Conservation (phyloP, 2,329 filamentous ascomycete species). For the Ophiostoma ips region DNA sequence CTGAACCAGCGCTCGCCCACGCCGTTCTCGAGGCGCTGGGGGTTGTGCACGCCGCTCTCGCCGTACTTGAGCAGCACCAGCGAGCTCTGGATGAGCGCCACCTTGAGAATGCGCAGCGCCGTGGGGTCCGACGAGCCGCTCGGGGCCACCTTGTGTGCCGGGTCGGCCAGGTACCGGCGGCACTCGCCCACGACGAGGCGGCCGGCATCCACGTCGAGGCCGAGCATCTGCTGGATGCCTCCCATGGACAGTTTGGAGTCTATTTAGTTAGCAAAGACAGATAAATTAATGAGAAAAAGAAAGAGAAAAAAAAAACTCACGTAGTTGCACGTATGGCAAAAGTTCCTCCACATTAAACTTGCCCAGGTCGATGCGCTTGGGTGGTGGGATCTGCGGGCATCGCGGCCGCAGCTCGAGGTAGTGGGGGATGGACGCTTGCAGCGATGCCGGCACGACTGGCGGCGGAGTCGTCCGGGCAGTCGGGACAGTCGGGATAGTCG, state of each 20-base stretch:
- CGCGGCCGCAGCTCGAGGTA: slow-evolving; percentile 13
- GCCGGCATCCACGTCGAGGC: slow-evolving; percentile 1
- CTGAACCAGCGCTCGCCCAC: slow-evolving; percentile 12
- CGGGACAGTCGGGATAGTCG: no score
- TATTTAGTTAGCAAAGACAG: not conserved
- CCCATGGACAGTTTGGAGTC: slow-evolving; percentile 4
- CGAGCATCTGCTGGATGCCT: slow-evolving; percentile 7
- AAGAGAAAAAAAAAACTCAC: not conserved
- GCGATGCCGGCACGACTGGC: not conserved
- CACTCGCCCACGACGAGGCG: slow-evolving; percentile 2
- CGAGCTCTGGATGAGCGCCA: slow-evolving; percentile 7
- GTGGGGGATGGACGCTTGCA: slow-evolving; percentile 2
- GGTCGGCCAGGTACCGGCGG: slow-evolving; percentile 5
- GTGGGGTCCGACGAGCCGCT: slow-evolving; percentile 8
- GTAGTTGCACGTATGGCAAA: slow-evolving; percentile 12
- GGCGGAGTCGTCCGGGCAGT: no score
- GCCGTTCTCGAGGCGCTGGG: not conserved
- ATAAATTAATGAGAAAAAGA: not conserved
- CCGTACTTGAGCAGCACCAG: slow-evolving; percentile 7
- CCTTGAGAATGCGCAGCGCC: slow-evolving; percentile 9
- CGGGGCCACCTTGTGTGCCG: not conserved
- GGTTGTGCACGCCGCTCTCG: not conserved
- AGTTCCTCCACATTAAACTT: slow-evolving; percentile 7
- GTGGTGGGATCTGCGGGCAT: slow-evolving; percentile 9
- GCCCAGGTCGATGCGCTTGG: slow-evolving; percentile 9